Evolutionary conservation across 106 monocot species (phyloP), one percentile per base, ranked within the genome.

Genomic region (Dendrobium officinale): DNA sequence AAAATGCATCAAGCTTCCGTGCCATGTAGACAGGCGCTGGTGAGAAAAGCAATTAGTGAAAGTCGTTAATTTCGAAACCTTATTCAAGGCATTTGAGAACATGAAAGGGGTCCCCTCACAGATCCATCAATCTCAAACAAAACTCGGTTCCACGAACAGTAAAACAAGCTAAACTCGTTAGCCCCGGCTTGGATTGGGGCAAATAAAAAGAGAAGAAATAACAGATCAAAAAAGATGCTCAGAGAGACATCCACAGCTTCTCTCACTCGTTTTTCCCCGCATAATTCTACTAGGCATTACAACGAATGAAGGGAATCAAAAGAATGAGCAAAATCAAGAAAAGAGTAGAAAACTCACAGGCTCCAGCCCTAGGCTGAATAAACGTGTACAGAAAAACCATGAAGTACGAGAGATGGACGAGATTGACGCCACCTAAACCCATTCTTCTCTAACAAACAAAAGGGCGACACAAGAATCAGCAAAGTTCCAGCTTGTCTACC

Each of bases 291-390:
- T 26, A 27, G 6, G 10, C 22, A 56, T 56, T 56, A 56, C 56
- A 4, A 56, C 13, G 15, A 19, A 15, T 11, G 15, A 4, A 56
- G 13, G 56, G 19, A 16, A 56, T 56, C 56, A 56, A 56, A 56
- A 19, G 9, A 67, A 67, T 1, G 26, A 67, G 2, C 26, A 67
- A n/a, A 66, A 56, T 19, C 3, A 56, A 18, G 0, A 19, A 66
- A 22, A 66, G 64, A 26, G 37, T 37, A 70, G 37, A 70, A 70
- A 70, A 70, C 70, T 70, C 37, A 70, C 70, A 70, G 37, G 37
- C 70, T 29, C 37, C 70, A 15, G 24, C 70, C 70, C 70, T 70
- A 70, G 70, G 6, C 6, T 13, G 70, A 70, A 70, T 37, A 70
- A 4, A 20, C 70, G 15, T 29, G 70, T 15, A 37, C 70, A 70